These are phyloP conservation scores for Syzygium oleosum DNA, from an alignment of 345 rosid species.

Conservation along the genomic window DNA sequence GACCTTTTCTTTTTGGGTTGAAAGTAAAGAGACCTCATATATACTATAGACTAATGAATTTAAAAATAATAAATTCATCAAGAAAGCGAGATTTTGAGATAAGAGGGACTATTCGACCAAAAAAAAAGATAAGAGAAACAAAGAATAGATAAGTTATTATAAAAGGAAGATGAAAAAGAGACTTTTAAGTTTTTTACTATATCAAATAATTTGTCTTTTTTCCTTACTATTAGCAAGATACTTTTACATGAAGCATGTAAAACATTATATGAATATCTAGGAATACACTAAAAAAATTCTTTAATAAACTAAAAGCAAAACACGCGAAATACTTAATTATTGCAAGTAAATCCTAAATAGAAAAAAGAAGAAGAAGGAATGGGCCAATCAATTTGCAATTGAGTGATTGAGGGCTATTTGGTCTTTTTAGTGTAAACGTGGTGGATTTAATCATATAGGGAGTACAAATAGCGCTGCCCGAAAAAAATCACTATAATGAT, in stretches of 20 bases:
- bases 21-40: fast-evolving
- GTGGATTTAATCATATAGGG: too few relatives aligned
- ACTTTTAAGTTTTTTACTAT: neutral
- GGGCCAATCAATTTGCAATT: fast-evolving
- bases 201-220: too few relatives aligned
- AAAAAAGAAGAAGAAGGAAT: neutral
- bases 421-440: fast-evolving
- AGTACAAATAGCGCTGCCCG: fast-evolving
- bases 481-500: neutral
- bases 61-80: neutral
- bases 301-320: too few relatives aligned
- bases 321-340: neutral
- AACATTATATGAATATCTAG: neutral
- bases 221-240: too few relatives aligned
- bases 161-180: neutral
- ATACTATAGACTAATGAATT: fast-evolving
- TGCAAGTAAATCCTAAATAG: neutral
- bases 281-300: too few relatives aligned
- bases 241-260: fast-evolving
- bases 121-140: too few relatives aligned
- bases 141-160: neutral
- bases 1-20: too few relatives aligned
- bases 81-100: neutral
- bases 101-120: neutral
- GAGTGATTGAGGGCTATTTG: neutral